A percentile compares a stretch with the other conserved stretches of the same genome.
Evolutionary conservation across 495 filamentous ascomycete species (phyloP).

Genomic region (Lasiosphaeria hispida): DNA sequence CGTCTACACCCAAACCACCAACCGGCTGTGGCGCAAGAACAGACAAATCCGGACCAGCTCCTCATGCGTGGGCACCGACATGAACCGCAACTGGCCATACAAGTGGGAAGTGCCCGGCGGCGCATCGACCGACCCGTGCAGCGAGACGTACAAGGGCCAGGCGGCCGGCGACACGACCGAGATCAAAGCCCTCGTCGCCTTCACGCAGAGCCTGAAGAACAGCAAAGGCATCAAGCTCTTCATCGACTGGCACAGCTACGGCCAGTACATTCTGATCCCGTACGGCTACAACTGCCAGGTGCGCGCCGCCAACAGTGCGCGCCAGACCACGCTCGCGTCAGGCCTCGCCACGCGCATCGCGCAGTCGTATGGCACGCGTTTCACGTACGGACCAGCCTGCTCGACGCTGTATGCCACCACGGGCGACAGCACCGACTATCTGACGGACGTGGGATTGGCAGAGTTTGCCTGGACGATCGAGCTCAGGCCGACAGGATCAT

Average conservation of each 20-base stretch:
- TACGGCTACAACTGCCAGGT: conserved; percentile 41
- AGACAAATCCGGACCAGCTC: conserved; percentile 43
- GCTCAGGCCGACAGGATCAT: conserved; percentile 40
- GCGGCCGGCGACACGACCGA: conserved; percentile 50
- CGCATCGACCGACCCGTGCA: conserved; percentile 53
- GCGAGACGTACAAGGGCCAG: conserved; percentile 53
- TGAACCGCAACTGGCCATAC: conserved; percentile 64
- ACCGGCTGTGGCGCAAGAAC: conserved; percentile 66
- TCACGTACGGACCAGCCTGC: conserved; percentile 55
- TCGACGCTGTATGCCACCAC: conserved; percentile 58
- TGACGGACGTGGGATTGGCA: conserved; percentile 48
- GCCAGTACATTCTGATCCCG: conserved; percentile 41
- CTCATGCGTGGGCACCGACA: conserved; percentile 56
- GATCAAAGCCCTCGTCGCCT: conserved; percentile 42
- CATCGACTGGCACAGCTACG: conserved; percentile 62
- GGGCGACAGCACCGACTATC: conserved; percentile 55
- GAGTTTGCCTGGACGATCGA: conserved; percentile 58
- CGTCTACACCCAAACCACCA: conserved; percentile 57
- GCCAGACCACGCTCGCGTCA: conserved; percentile 42
- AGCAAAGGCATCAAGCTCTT: conserved; percentile 54
- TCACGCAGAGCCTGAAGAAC: conserved; percentile 37
- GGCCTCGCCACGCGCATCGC: conserved; percentile 43
- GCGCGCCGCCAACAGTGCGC: conserved; percentile 44
- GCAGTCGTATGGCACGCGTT: conserved; percentile 45
- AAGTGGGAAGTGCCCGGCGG: conserved; percentile 50